Conservation (phyloP, 306 rosid species). For the Glycine tomentella region DNA sequence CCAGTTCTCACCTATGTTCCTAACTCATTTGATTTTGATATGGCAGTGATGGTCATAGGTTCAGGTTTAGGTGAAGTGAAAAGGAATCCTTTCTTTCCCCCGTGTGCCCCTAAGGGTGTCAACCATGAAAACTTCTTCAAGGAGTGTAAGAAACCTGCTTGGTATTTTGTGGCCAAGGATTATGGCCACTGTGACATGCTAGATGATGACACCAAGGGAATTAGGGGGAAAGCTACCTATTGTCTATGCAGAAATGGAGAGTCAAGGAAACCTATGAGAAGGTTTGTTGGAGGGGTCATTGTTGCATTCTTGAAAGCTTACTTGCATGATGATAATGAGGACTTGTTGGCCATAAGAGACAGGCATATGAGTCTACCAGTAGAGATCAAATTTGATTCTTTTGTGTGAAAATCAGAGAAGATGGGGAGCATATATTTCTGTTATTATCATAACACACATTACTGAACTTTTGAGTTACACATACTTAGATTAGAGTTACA, state of each 20-base stretch:
- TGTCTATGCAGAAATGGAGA: slow-evolving; percentile 78
- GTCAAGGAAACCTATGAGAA: slow-evolving; percentile 88
- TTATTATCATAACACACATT: neutral
- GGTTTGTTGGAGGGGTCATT: slow-evolving; percentile 76
- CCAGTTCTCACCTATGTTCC: slow-evolving; percentile 79
- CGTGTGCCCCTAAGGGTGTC: slow-evolving; percentile 85
- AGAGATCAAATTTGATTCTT: slow-evolving; percentile 56
- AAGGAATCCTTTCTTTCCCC: slow-evolving; percentile 68
- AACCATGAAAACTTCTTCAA: slow-evolving; percentile 76
- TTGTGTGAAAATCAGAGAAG: slow-evolving; percentile 40
- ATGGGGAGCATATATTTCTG: neutral
- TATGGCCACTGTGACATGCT: slow-evolving; percentile 85
- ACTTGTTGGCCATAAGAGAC: slow-evolving; percentile 61
- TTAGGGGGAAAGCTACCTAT: slow-evolving; percentile 63
- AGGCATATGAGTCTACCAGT: slow-evolving; percentile 53
- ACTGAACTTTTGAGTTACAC: slow-evolving; percentile 1
- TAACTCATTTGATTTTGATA: slow-evolving; percentile 63
- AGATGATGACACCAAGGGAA: slow-evolving; percentile 80
- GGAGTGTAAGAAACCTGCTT: slow-evolving; percentile 70
- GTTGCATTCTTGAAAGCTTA: slow-evolving; percentile 84
- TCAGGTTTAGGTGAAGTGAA: slow-evolving; percentile 71
- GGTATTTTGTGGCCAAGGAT: slow-evolving; percentile 72
- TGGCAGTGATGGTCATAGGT: slow-evolving; percentile 76
- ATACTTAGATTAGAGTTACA: neutral
- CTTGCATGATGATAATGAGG: slow-evolving; percentile 56